A percentile compares a stretch with the other conserved stretches of the same genome.
These are phyloP conservation scores for Diaporthe helianthi DNA, from an alignment of 2,329 filamentous ascomycete species.

Conservation along the genomic window DNA sequence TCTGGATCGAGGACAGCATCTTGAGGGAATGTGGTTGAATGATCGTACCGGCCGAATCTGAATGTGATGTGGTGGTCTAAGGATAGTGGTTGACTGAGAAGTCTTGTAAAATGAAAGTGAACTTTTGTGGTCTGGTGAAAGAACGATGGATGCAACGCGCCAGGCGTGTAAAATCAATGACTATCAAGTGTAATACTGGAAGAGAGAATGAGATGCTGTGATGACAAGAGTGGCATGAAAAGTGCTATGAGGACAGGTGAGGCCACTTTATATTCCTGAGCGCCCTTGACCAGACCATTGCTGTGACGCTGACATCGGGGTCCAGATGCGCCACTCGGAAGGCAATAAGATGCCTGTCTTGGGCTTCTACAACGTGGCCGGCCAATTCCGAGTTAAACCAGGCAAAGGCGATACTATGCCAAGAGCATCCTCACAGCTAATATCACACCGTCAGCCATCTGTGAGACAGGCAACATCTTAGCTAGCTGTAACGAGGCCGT, in stretches of 20 bases:
- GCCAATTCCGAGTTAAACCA: slow-evolving; percentile 20
- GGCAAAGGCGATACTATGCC: not conserved
- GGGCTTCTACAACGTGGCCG: slow-evolving; percentile 4
- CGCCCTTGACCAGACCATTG: not conserved
- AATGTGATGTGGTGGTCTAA: slow-evolving; percentile 9
- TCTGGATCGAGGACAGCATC: slow-evolving; percentile 25
- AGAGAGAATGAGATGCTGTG: slow-evolving; percentile 8
- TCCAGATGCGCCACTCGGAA: not conserved
- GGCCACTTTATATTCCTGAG: slow-evolving; percentile 8
- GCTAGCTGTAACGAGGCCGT: slow-evolving; percentile 10
- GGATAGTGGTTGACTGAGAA: slow-evolving; percentile 16
- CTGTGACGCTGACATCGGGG: too few species aligned
- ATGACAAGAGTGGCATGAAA: slow-evolving; percentile 16
- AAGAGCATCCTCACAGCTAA: not conserved
- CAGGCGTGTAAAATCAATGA: slow-evolving; percentile 23
- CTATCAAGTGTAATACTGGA: slow-evolving; percentile 1
- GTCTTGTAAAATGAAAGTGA: slow-evolving; percentile 12
- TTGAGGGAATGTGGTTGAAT: slow-evolving; percentile 19
- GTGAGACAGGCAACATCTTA: slow-evolving; percentile 1
- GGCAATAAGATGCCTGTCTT: not conserved
- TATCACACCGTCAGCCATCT: not conserved
- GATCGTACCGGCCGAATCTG: slow-evolving; percentile 20
- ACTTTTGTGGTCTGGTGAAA: slow-evolving; percentile 11
- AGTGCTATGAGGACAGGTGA: slow-evolving; percentile 6
- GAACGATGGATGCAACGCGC: slow-evolving; percentile 14